Conservation (phyloP, 139 green algal species). For the Coelastrella sp. region DNA sequence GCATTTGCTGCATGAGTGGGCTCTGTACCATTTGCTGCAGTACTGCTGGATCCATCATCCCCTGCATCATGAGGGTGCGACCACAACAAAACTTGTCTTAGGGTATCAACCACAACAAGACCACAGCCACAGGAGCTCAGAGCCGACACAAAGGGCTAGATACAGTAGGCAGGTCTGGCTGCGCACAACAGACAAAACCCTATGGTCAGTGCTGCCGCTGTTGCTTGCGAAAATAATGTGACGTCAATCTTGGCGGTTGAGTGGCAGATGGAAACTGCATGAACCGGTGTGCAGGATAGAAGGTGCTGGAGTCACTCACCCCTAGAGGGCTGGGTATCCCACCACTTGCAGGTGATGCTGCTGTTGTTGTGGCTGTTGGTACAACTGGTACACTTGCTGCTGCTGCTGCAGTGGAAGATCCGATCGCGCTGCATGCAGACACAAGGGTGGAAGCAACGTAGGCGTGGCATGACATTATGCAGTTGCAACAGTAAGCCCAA, state of each 20-base stretch:
- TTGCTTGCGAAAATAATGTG: neutral
- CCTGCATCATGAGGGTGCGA: conserved; percentile 30
- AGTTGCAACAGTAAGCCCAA: neutral
- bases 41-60: conserved; percentile 54
- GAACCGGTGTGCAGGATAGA: too few relatives aligned
- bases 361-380: neutral
- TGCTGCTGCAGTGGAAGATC: conserved; percentile 31
- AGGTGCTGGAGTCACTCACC: conserved; percentile 9
- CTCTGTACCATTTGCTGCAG: conserved; percentile 81
- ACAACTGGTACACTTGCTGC: neutral
- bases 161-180: too few relatives aligned
- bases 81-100: too few relatives aligned
- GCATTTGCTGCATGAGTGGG: conserved; percentile 84
- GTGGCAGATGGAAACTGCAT: too few relatives aligned
- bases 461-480: conserved; percentile 30
- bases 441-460: neutral
- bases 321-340: conserved; percentile 25
- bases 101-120: too few relatives aligned
- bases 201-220: neutral
- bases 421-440: conserved; percentile 6
- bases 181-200: too few relatives aligned
- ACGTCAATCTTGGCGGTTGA: neutral
- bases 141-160: too few relatives aligned
- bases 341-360: neutral
- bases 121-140: neutral